Evolutionary conservation across 208 protist genomes (phyloP), one percentile per base, ranked within the genome.

Genomic region (Crithidia mellificae): DNA sequence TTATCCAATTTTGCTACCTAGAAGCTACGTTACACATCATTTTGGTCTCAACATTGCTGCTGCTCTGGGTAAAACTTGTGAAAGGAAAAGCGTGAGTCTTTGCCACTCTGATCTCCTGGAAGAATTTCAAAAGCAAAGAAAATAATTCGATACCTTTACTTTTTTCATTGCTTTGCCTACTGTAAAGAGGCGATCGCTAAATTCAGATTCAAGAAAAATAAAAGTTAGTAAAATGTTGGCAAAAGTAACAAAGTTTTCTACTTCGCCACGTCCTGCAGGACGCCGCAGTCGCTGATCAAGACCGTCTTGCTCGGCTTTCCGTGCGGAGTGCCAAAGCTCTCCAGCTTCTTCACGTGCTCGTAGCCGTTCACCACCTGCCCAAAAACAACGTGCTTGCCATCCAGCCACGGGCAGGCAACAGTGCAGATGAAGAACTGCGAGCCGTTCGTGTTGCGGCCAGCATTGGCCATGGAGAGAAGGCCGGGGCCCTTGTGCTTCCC

Each of bases 301-400:
- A 90, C 77, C 7, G 62, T 82, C 39, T 73, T 65, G 9, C 68
- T 83, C 27, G 91, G 83, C 63, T 81, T 88, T 12, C 91, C 91
- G 51, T 81, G 75, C 38, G 88, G 78, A 0, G 88, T 84, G 11
- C 93, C 91, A 44, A 78, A 75, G 27, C 63, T 58, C 80, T 97
- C 91, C 39, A 97, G 63, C 7, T 61, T 70, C 65, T 83, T 91
- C 8, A 98, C 83, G 46, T 87, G 63, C 20, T 97, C 84, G 70
- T 82, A 91, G 27, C 93, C 93, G 41, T 84, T 80, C 15, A 87
- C 55, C 39, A 98, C 96, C 62, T 93, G 79, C 12, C 97, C 97
- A 69, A 99, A 98, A 24, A 98, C 97, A 20, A 98, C 95, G 80
- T 99, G 98, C 70, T 97, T 97, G 46, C 90, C 87, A 62, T 98